Conservation (phyloP, 2,329 filamentous ascomycete species). For the Stemphylium lycopersici region DNA sequence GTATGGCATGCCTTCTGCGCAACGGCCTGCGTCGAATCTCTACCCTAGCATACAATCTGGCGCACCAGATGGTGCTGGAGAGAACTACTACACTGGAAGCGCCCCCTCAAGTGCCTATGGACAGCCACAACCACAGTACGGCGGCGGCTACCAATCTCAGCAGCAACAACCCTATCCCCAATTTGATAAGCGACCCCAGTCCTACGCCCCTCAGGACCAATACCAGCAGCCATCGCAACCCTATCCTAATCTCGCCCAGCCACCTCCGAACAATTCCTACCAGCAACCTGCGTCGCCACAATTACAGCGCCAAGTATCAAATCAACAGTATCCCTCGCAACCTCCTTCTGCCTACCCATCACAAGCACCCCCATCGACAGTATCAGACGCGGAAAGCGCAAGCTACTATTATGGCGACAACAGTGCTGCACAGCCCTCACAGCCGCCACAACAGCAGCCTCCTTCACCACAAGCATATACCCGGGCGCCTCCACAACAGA, state of each 20-base stretch:
- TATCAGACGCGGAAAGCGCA: slow-evolving; percentile 42
- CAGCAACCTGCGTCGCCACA: slow-evolving; percentile 46
- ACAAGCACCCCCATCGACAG: slow-evolving; percentile 42
- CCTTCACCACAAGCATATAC: slow-evolving; percentile 46
- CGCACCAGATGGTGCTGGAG: slow-evolving; percentile 57
- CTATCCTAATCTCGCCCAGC: slow-evolving; percentile 43
- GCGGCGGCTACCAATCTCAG: slow-evolving; percentile 48
- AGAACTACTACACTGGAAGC: slow-evolving; percentile 82
- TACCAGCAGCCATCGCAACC: slow-evolving; percentile 46
- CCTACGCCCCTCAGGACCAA: slow-evolving; percentile 37
- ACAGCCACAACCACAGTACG: slow-evolving; percentile 60
- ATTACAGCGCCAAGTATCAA: slow-evolving; percentile 43
- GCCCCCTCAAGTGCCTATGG: slow-evolving; percentile 58
- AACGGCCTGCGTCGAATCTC: slow-evolving; percentile 60
- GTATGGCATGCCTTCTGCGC: slow-evolving; percentile 45
- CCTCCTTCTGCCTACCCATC: slow-evolving; percentile 38
- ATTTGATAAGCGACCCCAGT: slow-evolving; percentile 43
- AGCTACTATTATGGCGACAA: slow-evolving; percentile 45
- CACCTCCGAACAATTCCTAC: slow-evolving; percentile 32
- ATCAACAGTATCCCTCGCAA: slow-evolving; percentile 44
- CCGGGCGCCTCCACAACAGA: slow-evolving; percentile 32
- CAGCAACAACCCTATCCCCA: slow-evolving; percentile 50
- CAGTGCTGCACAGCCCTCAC: slow-evolving; percentile 27
- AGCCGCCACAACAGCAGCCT: slow-evolving; percentile 36
- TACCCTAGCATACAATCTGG: slow-evolving; percentile 69